Evolutionary conservation across 352 stramenopile genomes (phyloP), one percentile per base, ranked within the genome.

Genomic region (Pythium monospermum): DNA sequence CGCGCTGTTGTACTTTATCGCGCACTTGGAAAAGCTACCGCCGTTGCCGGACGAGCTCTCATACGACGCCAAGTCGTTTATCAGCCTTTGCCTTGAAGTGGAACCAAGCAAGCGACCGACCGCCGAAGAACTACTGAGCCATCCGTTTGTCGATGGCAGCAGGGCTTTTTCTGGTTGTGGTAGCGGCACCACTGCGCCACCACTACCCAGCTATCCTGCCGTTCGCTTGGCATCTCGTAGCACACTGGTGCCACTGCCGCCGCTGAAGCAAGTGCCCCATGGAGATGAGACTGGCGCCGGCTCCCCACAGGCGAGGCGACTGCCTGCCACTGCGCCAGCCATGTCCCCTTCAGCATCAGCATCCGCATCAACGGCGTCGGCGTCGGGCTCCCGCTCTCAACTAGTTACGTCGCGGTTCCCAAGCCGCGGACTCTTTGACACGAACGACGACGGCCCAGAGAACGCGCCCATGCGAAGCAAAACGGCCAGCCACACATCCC

Each of bases 161-260:
- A 28, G 45, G 2, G 27, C 1, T 2, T 7, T 11, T 46, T 44
- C 18, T 18, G 22, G 19, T n/a, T 48, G 40, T 18, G 6, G 4
- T 48, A 21, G 16, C 41, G n/a, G 22, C 33, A 21, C 22, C 23
- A 25, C 26, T 46, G 18, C 41, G n/a, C n/a, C n/a, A n/a, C n/a
- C n/a, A 53, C 74, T 98, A 15, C 65, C 98, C 2, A 65, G 76
- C 22, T 90, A 97, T 46, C 70, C 77, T 16, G 98, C 98, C 60
- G 70, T 97, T 13, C 30, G 30, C 30, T 35, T 13, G 30, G 7
- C 30, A 8, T 35, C 30, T 13, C 30, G 13, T 13, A 35, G 7
- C 8, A 35, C 30, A 8, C 13, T 35, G 30, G 7, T 13, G 13
- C 30, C 30, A 35, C 30, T 35, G 30, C 30, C 30, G 13, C 30